Conservation (phyloP, 257 asterid genomes). For the Solanum piurae region DNA sequence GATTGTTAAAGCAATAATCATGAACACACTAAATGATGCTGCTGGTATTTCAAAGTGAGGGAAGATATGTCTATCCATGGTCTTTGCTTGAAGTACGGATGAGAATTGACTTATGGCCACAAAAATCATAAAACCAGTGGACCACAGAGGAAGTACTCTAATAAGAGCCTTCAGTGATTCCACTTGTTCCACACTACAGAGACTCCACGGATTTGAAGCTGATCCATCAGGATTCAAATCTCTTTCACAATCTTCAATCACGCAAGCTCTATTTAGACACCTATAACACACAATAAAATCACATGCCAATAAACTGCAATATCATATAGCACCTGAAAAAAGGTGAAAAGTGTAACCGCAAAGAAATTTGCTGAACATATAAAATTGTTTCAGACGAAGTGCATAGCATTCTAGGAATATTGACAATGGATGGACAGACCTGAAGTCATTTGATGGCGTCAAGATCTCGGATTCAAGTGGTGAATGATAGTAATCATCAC, state of each 20-base stretch:
- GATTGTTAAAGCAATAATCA: background rate
- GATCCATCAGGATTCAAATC: slow-evolving; percentile 13
- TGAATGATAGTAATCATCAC: background rate
- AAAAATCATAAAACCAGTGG: slow-evolving; percentile 4
- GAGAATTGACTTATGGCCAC: background rate
- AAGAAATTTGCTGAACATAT: background rate
- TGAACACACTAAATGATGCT: slow-evolving; percentile 7
- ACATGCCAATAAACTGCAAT: background rate
- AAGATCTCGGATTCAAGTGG: background rate
- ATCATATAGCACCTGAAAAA: background rate
- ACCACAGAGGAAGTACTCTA: slow-evolving; percentile 6
- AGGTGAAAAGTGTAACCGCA: background rate
- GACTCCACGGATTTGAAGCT: background rate
- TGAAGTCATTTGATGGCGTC: slow-evolving; percentile 1
- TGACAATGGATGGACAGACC: background rate
- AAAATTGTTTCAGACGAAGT: background rate
- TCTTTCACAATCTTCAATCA: slow-evolving; percentile 2
- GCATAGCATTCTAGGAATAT: background rate
- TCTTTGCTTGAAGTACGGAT: background rate
- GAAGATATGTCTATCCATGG: slow-evolving; percentile 6
- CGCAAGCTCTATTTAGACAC: slow-evolving; percentile 7
- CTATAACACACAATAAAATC: background rate
- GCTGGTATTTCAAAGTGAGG: slow-evolving; percentile 11
- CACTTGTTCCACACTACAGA: slow-evolving; percentile 7
- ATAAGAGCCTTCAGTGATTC: slow-evolving; percentile 5